Conservation (phyloP, 2,329 filamentous ascomycete genomes). For the Trichophaea hybrida region DNA sequence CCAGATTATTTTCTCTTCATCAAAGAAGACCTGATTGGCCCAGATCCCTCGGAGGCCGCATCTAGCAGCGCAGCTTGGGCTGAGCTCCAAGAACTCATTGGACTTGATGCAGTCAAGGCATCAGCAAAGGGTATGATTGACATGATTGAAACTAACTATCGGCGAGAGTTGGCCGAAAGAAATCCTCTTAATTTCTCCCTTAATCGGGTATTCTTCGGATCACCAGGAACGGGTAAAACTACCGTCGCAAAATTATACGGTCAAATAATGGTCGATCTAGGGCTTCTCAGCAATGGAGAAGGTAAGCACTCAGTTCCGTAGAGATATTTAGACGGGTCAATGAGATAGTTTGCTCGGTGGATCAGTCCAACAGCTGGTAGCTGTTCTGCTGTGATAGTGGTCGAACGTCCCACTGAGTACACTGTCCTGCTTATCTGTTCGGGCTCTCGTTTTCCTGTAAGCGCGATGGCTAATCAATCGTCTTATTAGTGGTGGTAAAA, state of each 20-base stretch:
- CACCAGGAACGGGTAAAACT: constrained; percentile 63
- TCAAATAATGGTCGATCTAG: constrained; percentile 51
- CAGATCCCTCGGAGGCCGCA: constrained; percentile 45
- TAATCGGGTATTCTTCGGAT: constrained; percentile 56
- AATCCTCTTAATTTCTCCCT: constrained; percentile 45
- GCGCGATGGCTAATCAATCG: constrained; percentile 9
- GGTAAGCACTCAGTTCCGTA: constrained; percentile 32
- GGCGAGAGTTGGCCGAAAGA: constrained; percentile 49
- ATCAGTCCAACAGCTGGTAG: too few species aligned
- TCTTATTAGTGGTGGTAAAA: constrained; percentile 46
- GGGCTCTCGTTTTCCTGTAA: neutral
- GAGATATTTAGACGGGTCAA: too few species aligned
- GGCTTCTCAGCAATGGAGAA: constrained; percentile 53
- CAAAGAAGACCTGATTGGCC: constrained; percentile 57
- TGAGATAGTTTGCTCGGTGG: too few species aligned
- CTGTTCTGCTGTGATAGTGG: too few species aligned
- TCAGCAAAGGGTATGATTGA: constrained; percentile 46
- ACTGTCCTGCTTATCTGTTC: too few species aligned
- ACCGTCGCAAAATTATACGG: constrained; percentile 61
- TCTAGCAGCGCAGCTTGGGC: constrained; percentile 42
- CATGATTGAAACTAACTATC: constrained; percentile 48
- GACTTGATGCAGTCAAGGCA: constrained; percentile 48
- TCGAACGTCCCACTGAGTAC: too few species aligned
- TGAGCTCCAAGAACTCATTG: constrained; percentile 44
- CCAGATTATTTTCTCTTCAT: constrained; percentile 41